Evolutionary conservation across 495 filamentous ascomycete species (phyloP), one percentile per base, ranked within the genome.

Genomic region (Penicillium steckii): DNA sequence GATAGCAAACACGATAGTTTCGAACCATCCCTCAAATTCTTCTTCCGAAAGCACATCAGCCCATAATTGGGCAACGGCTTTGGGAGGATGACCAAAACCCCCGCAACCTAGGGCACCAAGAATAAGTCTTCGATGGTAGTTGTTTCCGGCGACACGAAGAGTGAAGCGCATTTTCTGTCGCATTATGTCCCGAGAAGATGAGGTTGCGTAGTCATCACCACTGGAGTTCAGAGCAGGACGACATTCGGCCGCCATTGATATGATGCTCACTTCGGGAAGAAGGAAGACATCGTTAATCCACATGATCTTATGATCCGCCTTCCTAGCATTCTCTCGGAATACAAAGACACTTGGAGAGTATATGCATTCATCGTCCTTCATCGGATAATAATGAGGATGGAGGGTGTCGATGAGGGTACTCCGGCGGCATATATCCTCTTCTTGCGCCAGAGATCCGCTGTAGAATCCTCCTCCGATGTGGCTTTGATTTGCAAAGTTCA

Each of bases 61-160:
- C 76, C 83, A 90, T 24, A 80, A 81, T 25, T 73, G 43, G 24
- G 84, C 84, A n/a, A 89, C 78, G 59, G 82, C 82, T 17, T 70
- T 64, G 1, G 74, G 70, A 8, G 86, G 86, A 55, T 88, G 85
- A 5, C 48, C 55, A 65, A 85, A 87, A 3, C 74, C 81, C 1
- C 84, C 85, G 50, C 86, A 89, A 2, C 87, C 87, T 65, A 88
- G 69, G 0, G 85, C 85, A 0, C 86, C 85, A 2, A 88, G 72
- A 10, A 88, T 78, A 10, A 88, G 56, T 60, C 71, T 69, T 12
- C 73, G 67, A 58, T 85, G 82, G 8, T 69, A 72, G 19, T 77
- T 71, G 3, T 56, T 48, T 8, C 70, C 83, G 15, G 81, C 78
- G 17, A 85, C 66, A 3, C 83, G 74, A 21, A 88, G 69, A 21